These are phyloP conservation scores for Hondaea fermentalgiana DNA, from an alignment of 108 stramenopile genomes.

Conservation along the genomic window DNA sequence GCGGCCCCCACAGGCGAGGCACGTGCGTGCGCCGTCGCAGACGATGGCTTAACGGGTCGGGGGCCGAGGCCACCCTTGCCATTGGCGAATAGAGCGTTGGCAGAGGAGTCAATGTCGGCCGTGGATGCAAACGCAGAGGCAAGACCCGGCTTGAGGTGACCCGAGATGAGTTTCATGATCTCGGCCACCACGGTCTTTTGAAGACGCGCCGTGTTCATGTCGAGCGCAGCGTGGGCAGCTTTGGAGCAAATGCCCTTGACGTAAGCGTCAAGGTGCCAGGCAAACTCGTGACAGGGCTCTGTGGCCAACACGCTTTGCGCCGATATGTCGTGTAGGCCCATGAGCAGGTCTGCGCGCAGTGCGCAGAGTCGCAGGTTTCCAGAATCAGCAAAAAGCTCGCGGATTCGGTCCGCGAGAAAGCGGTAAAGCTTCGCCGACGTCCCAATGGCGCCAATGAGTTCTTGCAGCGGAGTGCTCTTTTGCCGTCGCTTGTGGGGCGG, in stretches of 20 bases:
- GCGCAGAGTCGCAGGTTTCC: background rate
- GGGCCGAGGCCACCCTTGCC: background rate
- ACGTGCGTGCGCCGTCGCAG: background rate
- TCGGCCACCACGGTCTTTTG: background rate
- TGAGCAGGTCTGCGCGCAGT: background rate
- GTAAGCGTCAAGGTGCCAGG: background rate
- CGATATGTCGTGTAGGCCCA: slow-evolving; percentile 1
- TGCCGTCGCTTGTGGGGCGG: slow-evolving; percentile 4
- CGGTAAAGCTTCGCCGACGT: background rate
- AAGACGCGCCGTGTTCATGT: background rate
- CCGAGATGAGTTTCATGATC: background rate
- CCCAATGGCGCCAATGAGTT: background rate
- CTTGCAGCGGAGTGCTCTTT: background rate
- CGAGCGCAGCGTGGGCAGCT: background rate
- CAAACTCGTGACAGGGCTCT: slow-evolving; percentile 10
- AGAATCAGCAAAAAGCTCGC: background rate
- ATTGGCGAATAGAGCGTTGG: background rate
- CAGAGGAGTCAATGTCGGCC: background rate
- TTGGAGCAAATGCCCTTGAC: background rate
- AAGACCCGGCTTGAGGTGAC: background rate
- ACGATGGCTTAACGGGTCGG: too few relatives aligned
- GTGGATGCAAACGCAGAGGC: background rate
- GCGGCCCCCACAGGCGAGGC: background rate
- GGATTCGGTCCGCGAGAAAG: background rate
- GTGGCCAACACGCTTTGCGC: background rate